Conservation (phyloP, 768 basidiomycete species). For the Pisolithus tinctorius region DNA sequence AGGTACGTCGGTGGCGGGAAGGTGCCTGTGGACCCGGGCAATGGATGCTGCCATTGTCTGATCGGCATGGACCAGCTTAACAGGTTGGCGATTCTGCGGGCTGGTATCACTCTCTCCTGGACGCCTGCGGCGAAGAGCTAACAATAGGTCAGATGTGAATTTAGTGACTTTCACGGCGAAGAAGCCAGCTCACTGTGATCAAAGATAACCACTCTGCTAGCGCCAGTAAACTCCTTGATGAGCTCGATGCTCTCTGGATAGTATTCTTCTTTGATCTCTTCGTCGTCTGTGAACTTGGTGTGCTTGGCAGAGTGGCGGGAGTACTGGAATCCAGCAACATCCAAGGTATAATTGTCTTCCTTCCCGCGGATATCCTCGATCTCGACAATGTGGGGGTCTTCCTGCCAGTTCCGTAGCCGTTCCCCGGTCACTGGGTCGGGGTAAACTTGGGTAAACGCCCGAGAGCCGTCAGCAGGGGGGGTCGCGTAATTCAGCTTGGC, state of each 20-base stretch:
- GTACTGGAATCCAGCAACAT: constrained; percentile 48
- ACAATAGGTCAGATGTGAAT: background rate
- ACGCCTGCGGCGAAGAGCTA: constrained; percentile 42
- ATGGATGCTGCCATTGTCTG: constrained; percentile 34
- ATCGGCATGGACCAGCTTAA: constrained; percentile 39
- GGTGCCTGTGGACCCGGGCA: constrained; percentile 38
- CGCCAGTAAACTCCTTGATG: constrained; percentile 54
- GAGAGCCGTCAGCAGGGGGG: constrained; percentile 33
- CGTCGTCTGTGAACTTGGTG: constrained; percentile 43
- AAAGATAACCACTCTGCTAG: constrained; percentile 53
- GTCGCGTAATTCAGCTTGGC: constrained; percentile 33
- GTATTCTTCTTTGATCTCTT: constrained; percentile 47
- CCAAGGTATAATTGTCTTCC: constrained; percentile 38
- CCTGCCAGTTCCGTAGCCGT: constrained; percentile 30
- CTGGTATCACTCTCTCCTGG: constrained; percentile 33
- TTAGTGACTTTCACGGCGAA: background rate
- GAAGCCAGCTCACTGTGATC: constrained; percentile 47
- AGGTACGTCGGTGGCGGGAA: constrained; percentile 34
- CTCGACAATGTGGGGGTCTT: constrained; percentile 23
- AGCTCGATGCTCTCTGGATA: constrained; percentile 56
- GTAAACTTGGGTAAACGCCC: constrained; percentile 24
- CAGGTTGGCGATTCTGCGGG: constrained; percentile 19
- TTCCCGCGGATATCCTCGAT: constrained; percentile 52
- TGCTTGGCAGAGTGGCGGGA: constrained; percentile 34
- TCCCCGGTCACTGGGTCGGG: constrained; percentile 22